Evolutionary conservation across 768 basidiomycete genomes (phyloP).

Genomic region (Suillus lakei): DNA sequence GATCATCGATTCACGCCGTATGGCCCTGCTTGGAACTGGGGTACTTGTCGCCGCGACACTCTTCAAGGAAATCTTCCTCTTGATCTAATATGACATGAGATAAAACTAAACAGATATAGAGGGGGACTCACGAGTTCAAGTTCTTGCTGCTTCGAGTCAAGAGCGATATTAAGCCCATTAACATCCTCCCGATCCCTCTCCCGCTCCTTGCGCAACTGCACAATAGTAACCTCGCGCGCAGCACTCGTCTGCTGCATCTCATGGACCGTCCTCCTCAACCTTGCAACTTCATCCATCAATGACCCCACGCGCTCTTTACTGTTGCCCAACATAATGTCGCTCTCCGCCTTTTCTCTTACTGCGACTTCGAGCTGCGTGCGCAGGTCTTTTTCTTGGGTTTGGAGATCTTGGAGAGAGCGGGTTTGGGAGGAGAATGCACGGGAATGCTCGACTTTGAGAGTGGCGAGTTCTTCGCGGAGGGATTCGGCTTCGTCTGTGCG

Average conservation of each 20-base stretch:
- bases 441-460: constrained; percentile 58
- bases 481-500: constrained; percentile 57
- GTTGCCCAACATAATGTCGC: constrained; percentile 53
- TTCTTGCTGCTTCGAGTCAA: constrained; percentile 95
- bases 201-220: constrained; percentile 70
- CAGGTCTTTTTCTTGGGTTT: constrained; percentile 14
- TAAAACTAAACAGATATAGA: not conserved
- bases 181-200: constrained; percentile 77
- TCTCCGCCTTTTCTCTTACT: constrained; percentile 58
- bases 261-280: constrained; percentile 65
- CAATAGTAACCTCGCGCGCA: constrained; percentile 80
- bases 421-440: constrained; percentile 54
- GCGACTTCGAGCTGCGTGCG: constrained; percentile 50
- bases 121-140: constrained; percentile 73
- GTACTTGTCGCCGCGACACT: not conserved
- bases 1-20: constrained; percentile 59
- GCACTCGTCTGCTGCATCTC: constrained; percentile 82
- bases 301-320: constrained; percentile 53
- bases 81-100: constrained; percentile 17
- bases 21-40: constrained; percentile 8
- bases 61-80: constrained; percentile 4
- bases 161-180: constrained; percentile 84
- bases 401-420: constrained; percentile 32
- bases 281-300: constrained; percentile 63
- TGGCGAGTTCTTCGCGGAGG: constrained; percentile 58